phyloP scores from a whole-genome alignment of 805 yeast species.

The Candida dajiaensis region DNA sequence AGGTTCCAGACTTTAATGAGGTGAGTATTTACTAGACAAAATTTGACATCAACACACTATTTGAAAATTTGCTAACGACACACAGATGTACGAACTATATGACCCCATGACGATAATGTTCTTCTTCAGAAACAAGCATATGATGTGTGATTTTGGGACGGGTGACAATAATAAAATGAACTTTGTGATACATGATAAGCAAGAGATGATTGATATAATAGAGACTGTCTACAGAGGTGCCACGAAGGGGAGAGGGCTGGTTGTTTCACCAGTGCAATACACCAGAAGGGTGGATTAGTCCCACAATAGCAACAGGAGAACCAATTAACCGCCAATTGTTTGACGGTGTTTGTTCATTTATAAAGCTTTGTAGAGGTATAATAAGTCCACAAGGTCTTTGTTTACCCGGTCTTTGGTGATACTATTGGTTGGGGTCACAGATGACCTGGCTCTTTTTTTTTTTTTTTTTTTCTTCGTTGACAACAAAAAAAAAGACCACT shows the following conservation, averaged over 20 bases:
- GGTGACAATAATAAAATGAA: slow-evolving; percentile 95
- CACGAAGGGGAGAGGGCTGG: slow-evolving; percentile 86
- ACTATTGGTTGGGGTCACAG: not conserved
- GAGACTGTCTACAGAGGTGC: slow-evolving; percentile 93
- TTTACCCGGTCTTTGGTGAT: not conserved
- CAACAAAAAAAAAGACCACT: not conserved
- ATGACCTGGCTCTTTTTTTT: no score
- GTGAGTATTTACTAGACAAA: slow-evolving; percentile 20
- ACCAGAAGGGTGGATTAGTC: slow-evolving; percentile 15
- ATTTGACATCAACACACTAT: not conserved
- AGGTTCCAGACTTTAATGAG: slow-evolving; percentile 83
- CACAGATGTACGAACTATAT: slow-evolving; percentile 78
- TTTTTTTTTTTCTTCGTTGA: not conserved
- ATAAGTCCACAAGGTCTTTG: no score
- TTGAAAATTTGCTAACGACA: not conserved
- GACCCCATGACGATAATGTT: slow-evolving; percentile 94
- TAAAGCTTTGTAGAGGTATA: not conserved
- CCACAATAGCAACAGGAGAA: not conserved
- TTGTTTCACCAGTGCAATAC: slow-evolving; percentile 57
- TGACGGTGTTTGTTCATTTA: no score
- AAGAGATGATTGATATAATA: slow-evolving; percentile 84
- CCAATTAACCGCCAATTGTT: no score
- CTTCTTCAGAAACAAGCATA: slow-evolving; percentile 86
- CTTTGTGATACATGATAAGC: slow-evolving; percentile 70
- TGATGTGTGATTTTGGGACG: slow-evolving; percentile 98